Conservation (phyloP, 768 basidiomycete genomes). For the Pulveroboletus sp. region DNA sequence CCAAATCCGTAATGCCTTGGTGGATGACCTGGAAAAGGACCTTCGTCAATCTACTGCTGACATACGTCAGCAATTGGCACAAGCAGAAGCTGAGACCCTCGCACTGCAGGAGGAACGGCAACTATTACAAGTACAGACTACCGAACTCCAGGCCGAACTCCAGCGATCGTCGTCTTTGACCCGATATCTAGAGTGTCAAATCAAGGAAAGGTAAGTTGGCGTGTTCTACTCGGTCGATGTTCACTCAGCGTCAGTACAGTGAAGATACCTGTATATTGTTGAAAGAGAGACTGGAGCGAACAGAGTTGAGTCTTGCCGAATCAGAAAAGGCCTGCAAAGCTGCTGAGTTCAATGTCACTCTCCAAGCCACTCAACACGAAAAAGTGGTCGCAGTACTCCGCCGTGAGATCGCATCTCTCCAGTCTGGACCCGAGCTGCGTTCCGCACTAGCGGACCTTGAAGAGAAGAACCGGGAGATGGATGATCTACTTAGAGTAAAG, state of each 20-base stretch:
- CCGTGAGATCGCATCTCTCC: conserved; percentile 49
- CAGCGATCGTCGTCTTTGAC: conserved; percentile 59
- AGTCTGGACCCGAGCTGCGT: conserved; percentile 51
- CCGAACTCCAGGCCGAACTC: conserved; percentile 57
- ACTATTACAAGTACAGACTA: conserved; percentile 50
- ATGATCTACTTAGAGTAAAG: conserved; percentile 62
- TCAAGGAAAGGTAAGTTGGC: conserved; percentile 52
- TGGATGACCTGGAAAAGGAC: conserved; percentile 32
- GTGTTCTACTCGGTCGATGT: background rate
- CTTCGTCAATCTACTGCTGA: conserved; percentile 35
- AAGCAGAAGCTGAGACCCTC: conserved; percentile 34
- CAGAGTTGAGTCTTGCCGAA: conserved; percentile 42
- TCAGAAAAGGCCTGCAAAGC: conserved; percentile 56
- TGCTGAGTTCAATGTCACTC: conserved; percentile 60
- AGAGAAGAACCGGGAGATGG: conserved; percentile 72
- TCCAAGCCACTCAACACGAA: conserved; percentile 63
- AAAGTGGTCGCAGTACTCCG: conserved; percentile 56
- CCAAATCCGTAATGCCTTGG: conserved; percentile 25
- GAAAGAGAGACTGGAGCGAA: conserved; percentile 38
- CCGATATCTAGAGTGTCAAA: conserved; percentile 59
- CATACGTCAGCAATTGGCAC: conserved; percentile 39
- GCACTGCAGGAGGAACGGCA: conserved; percentile 47
- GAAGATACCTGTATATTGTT: conserved; percentile 39
- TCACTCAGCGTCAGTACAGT: conserved; percentile 32
- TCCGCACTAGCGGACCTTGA: conserved; percentile 54